A percentile compares a stretch with the other conserved stretches of the same genome.
These are phyloP conservation scores for Hymenoscyphus salicellus DNA, from an alignment of 2,329 filamentous ascomycete species.

Conservation along the genomic window DNA sequence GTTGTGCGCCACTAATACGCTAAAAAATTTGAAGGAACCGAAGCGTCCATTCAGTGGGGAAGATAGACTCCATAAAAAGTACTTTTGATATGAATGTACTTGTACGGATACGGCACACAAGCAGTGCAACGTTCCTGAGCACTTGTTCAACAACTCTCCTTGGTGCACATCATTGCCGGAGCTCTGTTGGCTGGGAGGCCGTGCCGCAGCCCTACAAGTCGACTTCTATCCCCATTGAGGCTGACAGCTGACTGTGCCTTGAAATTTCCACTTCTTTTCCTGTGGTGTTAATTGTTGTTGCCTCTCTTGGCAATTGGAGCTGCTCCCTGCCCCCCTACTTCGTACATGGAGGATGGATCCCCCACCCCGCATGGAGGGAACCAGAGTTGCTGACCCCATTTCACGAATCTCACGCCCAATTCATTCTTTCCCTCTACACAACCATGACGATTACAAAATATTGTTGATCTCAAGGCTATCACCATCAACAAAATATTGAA, in stretches of 20 bases:
- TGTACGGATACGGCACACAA: background rate
- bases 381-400: slow-evolving; percentile 9
- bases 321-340: background rate
- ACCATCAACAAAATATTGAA: slow-evolving; percentile 12
- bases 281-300: background rate
- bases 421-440: slow-evolving; percentile 12
- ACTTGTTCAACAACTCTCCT: background rate
- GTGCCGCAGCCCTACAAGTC: slow-evolving; percentile 1
- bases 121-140: background rate
- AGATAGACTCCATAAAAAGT: background rate
- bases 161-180: no score
- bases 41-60: background rate
- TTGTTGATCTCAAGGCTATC: background rate
- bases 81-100: background rate
- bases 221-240: background rate
- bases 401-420: slow-evolving; percentile 2
- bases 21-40: no score
- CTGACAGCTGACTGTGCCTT: slow-evolving; percentile 9
- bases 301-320: background rate
- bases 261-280: slow-evolving; percentile 5
- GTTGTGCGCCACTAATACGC: no score
- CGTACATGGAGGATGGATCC: background rate
- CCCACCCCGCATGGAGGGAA: slow-evolving; percentile 15
- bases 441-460: slow-evolving; percentile 14
- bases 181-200: background rate